Base-by-base conservation (phyloP, 2,329 filamentous ascomycete species). In the Botrytis medusae region DNA sequence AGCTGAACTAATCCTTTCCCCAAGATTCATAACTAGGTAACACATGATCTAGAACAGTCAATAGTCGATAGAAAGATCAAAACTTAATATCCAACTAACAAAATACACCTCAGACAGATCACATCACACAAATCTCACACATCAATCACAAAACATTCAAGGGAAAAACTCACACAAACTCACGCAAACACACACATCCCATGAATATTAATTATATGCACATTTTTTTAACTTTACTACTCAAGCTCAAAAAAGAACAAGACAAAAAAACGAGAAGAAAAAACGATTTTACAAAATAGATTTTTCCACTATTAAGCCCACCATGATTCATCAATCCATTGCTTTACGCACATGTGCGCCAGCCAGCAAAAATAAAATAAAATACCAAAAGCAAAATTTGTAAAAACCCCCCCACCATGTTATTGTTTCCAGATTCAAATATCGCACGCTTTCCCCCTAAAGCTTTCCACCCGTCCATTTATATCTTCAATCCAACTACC, bases 231-330 rank as follows among this genome's bases (percentile, higher is more conserved):
- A 54, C 44, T n/a, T 63, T 42, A 40, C 37, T 63, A 44, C n/a
- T 63, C 37, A 29, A 48, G 34, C 64, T 68, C 64, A 57, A 68
- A 40, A 68, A 54, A 57, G 18, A 29, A 57, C 25, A 37, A 68
- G n/a, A 29, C 20, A 20, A 46, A 25, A 34, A 57, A 29, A 54
- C 4, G 32, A 61, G 7, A 5, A 29, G 46, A 12, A 9, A 32
- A 37, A 68, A 62, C 69, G 59, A 63, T 69, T 76, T 74, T 74
- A 77, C 74, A 77, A 74, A 78, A 77, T 77, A 76, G 78, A 77
- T 77, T 63, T 62, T 59, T 77, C 75, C 77, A 76, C 76, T 79
- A 80, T 79, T 80, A 79, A 76, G 74, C 68, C 76, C 76, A 61
- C 77, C 75, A 77, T 78, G 75, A 77, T 76, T 77, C 76, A 77